A percentile compares a stretch with the other conserved stretches of the same genome.
phyloP scores from a whole-genome alignment of 2,329 filamentous ascomycete genomes.

The Plenodomus tracheiphilus region DNA sequence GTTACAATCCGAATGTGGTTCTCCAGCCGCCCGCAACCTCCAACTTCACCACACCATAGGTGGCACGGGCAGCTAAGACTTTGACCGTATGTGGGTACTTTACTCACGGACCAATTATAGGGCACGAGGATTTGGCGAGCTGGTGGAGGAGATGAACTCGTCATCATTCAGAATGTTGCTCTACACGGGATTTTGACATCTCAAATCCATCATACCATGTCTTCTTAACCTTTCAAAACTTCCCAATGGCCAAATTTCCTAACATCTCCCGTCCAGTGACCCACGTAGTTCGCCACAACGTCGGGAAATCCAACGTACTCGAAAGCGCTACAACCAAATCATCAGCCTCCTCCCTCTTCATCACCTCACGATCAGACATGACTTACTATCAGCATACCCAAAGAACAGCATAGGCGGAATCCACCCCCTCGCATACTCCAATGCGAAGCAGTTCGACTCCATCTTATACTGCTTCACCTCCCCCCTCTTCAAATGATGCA shows the following conservation, averaged over 20 bases:
- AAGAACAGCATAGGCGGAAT: slow-evolving; percentile 93
- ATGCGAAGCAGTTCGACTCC: slow-evolving; percentile 74
- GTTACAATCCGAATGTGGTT: too few species aligned
- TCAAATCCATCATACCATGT: neutral
- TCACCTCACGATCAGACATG: too few species aligned
- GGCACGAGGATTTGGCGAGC: too few species aligned
- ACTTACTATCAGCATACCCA: slow-evolving; percentile 73
- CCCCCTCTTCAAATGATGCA: slow-evolving; percentile 74
- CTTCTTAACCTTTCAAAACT: slow-evolving; percentile 11
- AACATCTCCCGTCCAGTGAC: slow-evolving; percentile 79
- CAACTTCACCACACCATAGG: too few species aligned
- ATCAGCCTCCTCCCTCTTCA: neutral
- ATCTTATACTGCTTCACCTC: slow-evolving; percentile 82
- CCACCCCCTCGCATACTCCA: slow-evolving; percentile 86
- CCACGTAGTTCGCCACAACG: slow-evolving; percentile 75
- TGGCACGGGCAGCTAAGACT: too few species aligned
- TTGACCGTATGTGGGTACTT: too few species aligned
- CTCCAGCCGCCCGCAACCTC: too few species aligned
- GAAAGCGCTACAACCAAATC: slow-evolving; percentile 54
- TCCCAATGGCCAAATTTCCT: slow-evolving; percentile 59
- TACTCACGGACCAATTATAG: too few species aligned
- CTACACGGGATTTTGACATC: too few species aligned
- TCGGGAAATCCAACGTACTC: slow-evolving; percentile 83
- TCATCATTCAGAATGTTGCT: too few species aligned
- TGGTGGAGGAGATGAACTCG: too few species aligned